Evolutionary conservation across 2,329 filamentous ascomycete species (phyloP).

Genomic region (Claviceps africana): DNA sequence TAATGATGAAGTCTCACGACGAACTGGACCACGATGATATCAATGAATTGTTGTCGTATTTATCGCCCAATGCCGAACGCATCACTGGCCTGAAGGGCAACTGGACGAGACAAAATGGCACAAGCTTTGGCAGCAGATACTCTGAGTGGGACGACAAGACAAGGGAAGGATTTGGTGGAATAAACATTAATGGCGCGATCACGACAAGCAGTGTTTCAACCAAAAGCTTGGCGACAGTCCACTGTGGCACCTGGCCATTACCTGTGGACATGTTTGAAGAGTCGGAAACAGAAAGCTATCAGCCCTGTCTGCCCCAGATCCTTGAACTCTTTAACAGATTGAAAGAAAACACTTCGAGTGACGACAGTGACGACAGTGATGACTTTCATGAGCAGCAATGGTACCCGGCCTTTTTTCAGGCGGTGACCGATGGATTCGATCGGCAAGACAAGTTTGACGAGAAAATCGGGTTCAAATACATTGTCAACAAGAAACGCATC

Average conservation of each 20-base stretch:
- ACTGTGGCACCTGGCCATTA: constrained; percentile 28
- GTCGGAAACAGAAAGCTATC: constrained; percentile 27
- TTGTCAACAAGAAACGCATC: constrained; percentile 9
- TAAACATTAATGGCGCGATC: constrained; percentile 24
- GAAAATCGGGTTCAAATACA: constrained; percentile 11
- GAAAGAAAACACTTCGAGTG: constrained; percentile 4
- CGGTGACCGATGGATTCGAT: constrained; percentile 18
- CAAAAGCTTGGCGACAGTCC: constrained; percentile 25
- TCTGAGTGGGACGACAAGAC: constrained; percentile 8
- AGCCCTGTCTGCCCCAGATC: constrained; percentile 28
- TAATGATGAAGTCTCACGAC: constrained; percentile 20
- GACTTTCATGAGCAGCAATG: constrained; percentile 15
- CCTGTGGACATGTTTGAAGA: constrained; percentile 28
- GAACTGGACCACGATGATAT: constrained; percentile 12
- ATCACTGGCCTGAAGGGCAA: constrained; percentile 11
- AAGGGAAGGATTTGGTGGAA: constrained; percentile 21
- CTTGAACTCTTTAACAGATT: constrained; percentile 18
- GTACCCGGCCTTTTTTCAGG: constrained; percentile 19
- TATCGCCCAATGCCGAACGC: constrained; percentile 13
- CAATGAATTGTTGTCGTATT: constrained; percentile 11
- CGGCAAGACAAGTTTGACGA: constrained; percentile 12
- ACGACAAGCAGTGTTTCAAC: constrained; percentile 28
- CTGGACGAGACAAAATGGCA: constrained; percentile 8
- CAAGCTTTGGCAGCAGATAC: background rate
- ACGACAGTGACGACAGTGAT: constrained; percentile 1